Base-by-base conservation (phyloP, 2,329 filamentous ascomycete species). In the Sarocladium brachiariae region DNA sequence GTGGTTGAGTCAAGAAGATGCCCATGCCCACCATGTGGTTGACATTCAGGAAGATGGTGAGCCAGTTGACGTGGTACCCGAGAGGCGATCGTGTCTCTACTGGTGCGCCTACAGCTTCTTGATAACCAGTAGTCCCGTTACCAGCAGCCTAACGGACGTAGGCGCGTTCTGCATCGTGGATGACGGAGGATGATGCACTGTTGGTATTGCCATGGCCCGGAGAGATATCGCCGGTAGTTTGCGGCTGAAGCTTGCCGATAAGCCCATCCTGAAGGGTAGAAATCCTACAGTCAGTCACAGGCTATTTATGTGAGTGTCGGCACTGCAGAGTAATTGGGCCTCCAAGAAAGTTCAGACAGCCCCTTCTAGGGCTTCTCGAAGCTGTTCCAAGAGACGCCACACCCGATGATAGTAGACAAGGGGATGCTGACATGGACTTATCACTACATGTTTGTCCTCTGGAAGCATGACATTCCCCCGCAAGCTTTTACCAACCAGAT, bases 1-100 rank as follows among this genome's bases (percentile, higher is more conserved):
- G 71, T 71, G 0, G 76, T 75, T 14, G 81, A 81, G 81, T 84
- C 0, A 80, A 84, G 52, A 80, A 83, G n/a, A 83, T 74, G 43
- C 80, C 80, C 0, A 78, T 83, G 1, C 81, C 81, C 41, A 84
- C 69, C 79, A 84, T 84, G 63, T 76, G 74, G 52, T 76, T 78
- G 35, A 84, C 61, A 53, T 84, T 84, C 50, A 84, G 60, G 34
- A 81, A 81, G 27, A 83, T 66, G 21, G 80, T 79, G 4, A 77
- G 54, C 51, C 70, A 74, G 8, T 74, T 73, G 14, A 84, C 80
- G 10, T 75, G 65, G 54, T 83, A 82, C 0, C 80, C 82, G 2
- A 85, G 63, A 0, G 82, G 80, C 1, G 78, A 83, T 2, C 70
- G 58, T 2, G 64, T 65, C 60, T 84, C 81, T 3, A 84, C 77